phyloP scores from a whole-genome alignment of 345 rosid genomes.

The Salix dunnii region DNA sequence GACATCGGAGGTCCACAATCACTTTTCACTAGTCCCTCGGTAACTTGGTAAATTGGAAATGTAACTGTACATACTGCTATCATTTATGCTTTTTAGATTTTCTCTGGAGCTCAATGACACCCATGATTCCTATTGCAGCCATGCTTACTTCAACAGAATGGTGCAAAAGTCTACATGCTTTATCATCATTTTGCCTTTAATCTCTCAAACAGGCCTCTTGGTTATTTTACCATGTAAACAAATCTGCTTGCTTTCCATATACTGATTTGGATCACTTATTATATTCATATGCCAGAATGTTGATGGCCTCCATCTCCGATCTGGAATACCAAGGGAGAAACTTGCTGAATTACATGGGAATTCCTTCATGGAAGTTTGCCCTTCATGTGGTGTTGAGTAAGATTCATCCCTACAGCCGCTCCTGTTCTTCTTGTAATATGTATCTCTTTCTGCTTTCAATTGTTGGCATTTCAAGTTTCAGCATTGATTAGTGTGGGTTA shows the following conservation, averaged over 20 bases:
- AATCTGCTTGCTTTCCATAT: neutral
- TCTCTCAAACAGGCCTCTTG: neutral
- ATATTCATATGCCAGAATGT: conserved; percentile 51
- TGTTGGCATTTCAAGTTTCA: neutral
- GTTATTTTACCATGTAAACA: neutral
- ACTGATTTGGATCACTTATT: neutral
- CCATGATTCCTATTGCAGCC: neutral
- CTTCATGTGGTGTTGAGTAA: conserved; percentile 84
- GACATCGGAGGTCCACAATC: neutral
- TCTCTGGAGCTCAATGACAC: neutral
- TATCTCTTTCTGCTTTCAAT: neutral
- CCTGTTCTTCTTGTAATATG: neutral
- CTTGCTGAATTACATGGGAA: conserved; percentile 92
- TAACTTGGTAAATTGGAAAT: neutral
- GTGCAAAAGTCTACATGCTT: neutral
- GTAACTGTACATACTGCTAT: neutral
- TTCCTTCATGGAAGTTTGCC: conserved; percentile 89
- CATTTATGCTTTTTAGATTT: neutral
- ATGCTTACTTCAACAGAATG: neutral
- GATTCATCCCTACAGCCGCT: neutral
- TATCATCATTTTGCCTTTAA: neutral
- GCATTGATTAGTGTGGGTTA: too few relatives aligned
- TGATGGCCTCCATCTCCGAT: conserved; percentile 96
- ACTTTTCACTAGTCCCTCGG: neutral
- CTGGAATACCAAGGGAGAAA: conserved; percentile 97